Evolutionary conservation across 164 flowering plant species (phyloP), one percentile per base, ranked within the genome.

Genomic region (Stephania japonica): DNA sequence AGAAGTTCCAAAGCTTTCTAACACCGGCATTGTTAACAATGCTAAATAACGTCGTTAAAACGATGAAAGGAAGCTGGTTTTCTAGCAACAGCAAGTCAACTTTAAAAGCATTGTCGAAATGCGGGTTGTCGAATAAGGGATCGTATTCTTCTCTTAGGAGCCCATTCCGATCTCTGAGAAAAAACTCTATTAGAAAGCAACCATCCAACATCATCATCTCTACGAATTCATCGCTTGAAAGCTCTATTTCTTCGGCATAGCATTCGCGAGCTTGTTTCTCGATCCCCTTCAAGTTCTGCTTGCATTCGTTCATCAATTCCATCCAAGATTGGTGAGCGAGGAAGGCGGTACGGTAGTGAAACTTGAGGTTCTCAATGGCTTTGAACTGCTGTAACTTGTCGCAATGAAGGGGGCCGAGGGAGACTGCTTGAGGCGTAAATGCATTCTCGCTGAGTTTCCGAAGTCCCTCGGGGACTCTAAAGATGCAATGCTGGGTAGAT

Each of bases 61-160:
- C 64, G 42, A 68, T 70, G 27, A 70, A 77, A 3, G 85, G 85
- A 1, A 83, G 47, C 69, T 83, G 86, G n/a, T 83, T 83, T 65
- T 83, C 86, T 0, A 81, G 65, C 49, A 84, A 59, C 0, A 72
- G 21, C 65, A 84, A 32, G 67, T 84, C 86, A 16, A 43, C 42
- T 10, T 23, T 14, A 9, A 74, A 12, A 43, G 43, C n/a, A 19
- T 27, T 50, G 10, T 41, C 11, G 67, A 74, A 56, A 56, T 67
- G 61, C 23, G 42, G 14, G 0, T 12, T 66, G 6, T 66, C 18
- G 38, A 66, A 66, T 3, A 66, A 25, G 5, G 69, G 69, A 18
- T 66, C 18, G 27, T 41, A 27, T 12, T 4, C 14, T 18, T 4
- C 18, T 14, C n/a, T 11, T 5, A 3, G 14, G 8, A 27, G 27